Evolutionary conservation across 2,329 filamentous ascomycete genomes (phyloP).

Genomic region (Chaetomium sp.): DNA sequence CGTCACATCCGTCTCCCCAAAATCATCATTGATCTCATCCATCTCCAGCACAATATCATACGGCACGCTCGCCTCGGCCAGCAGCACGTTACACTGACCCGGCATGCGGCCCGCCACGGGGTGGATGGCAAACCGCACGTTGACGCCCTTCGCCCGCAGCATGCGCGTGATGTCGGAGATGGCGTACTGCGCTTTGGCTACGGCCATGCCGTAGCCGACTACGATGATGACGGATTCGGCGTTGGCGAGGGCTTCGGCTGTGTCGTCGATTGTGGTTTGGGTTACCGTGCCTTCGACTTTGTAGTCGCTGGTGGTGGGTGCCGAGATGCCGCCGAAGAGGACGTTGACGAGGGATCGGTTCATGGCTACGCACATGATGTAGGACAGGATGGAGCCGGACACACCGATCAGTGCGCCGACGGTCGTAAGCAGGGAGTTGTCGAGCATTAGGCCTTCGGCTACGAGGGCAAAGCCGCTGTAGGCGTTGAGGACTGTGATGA

Average conservation of each 20-base stretch:
- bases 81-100: constrained; percentile 83
- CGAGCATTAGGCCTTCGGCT: constrained; percentile 85
- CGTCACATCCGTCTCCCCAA: constrained; percentile 75
- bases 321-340: constrained; percentile 73
- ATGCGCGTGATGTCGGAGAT: constrained; percentile 74
- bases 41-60: constrained; percentile 92
- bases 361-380: constrained; percentile 86
- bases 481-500: constrained; percentile 84
- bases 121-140: constrained; percentile 83
- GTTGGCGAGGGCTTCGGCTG: constrained; percentile 66
- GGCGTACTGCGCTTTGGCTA: constrained; percentile 87
- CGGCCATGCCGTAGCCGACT: constrained; percentile 90
- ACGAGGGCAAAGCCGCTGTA: constrained; percentile 89
- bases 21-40: constrained; percentile 95
- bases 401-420: constrained; percentile 84
- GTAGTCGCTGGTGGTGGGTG: constrained; percentile 55
- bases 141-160: constrained; percentile 68
- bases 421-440: constrained; percentile 77
- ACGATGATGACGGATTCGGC: constrained; percentile 84
- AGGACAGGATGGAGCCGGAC: constrained; percentile 81
- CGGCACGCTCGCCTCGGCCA: constrained; percentile 80
- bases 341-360: constrained; percentile 86
- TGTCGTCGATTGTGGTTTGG: constrained; percentile 72
- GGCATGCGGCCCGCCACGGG: constrained; percentile 89
- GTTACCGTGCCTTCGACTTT: constrained; percentile 77